A percentile compares a stretch with the other conserved stretches of the same genome.
phyloP scores from a whole-genome alignment of 73 alveolate species.

The Blepharisma stoltei region DNA sequence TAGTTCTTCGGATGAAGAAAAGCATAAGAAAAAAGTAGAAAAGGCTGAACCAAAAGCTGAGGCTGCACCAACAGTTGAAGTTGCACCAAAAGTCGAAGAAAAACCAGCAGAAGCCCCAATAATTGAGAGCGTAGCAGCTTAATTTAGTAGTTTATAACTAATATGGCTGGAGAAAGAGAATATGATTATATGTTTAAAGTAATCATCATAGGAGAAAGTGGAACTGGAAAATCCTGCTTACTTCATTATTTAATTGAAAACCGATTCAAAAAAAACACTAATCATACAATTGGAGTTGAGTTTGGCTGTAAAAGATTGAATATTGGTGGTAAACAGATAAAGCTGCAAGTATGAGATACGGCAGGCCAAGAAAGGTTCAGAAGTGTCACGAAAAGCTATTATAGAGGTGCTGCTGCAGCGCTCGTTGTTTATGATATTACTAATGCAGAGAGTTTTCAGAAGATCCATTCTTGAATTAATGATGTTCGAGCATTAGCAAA shows the following conservation, averaged over 20 bases:
- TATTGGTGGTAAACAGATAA: slow-evolving; percentile 65
- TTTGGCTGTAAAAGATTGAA: slow-evolving; percentile 70
- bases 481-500: slow-evolving; percentile 76
- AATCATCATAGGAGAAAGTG: slow-evolving; percentile 58
- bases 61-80: no score
- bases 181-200: slow-evolving; percentile 50
- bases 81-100: no score
- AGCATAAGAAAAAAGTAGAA: no score
- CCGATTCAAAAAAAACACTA: slow-evolving; percentile 38
- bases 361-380: slow-evolving; percentile 89
- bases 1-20: no score
- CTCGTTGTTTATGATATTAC: slow-evolving; percentile 73
- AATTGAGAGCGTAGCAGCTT: no score
- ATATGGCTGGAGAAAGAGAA: neutral
- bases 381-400: slow-evolving; percentile 79
- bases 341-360: slow-evolving; percentile 89
- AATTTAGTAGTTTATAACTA: neutral
- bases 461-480: slow-evolving; percentile 68
- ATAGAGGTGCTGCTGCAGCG: slow-evolving; percentile 89
- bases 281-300: slow-evolving; percentile 85
- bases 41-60: no score
- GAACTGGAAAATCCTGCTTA: slow-evolving; percentile 53
- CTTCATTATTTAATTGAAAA: slow-evolving; percentile 45
- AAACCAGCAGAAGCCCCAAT: no score
- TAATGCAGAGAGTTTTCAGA: slow-evolving; percentile 63